Evolutionary conservation across 2,329 filamentous ascomycete species (phyloP).

Genomic region (Podosphaera fusca): DNA sequence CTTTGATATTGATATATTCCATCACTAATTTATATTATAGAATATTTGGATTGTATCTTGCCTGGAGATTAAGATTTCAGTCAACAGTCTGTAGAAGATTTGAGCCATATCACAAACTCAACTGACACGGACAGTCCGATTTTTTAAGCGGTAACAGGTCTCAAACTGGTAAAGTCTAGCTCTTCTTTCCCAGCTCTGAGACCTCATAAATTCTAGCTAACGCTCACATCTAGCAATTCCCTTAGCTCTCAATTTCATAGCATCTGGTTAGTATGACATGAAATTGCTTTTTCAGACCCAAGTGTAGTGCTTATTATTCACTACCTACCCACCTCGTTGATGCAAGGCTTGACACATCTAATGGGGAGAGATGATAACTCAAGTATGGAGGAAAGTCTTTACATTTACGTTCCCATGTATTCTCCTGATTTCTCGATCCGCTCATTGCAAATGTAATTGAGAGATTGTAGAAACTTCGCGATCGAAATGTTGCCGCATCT

Average conservation of each 20-base stretch:
- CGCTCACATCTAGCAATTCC: conserved; percentile 35
- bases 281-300: conserved; percentile 20
- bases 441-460: not conserved
- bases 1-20: not conserved
- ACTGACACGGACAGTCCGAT: conserved; percentile 22
- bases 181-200: not conserved
- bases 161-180: conserved; percentile 49
- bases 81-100: conserved; percentile 10
- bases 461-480: not conserved
- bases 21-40: conserved; percentile 20
- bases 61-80: conserved; percentile 28
- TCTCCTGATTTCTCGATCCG: not conserved
- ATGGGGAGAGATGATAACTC: not conserved
- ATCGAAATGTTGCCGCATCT: conserved; percentile 20
- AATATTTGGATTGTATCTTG: conserved; percentile 34
- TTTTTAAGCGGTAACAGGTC: conserved; percentile 59
- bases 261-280: conserved; percentile 53
- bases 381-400: not conserved
- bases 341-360: not conserved
- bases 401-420: not conserved
- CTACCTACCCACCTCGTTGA: conserved; percentile 7
- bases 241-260: conserved; percentile 72
- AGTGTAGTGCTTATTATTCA: conserved; percentile 32
- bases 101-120: not conserved
- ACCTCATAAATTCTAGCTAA: not conserved